phyloP scores from a whole-genome alignment of 108 stramenopile genomes.

The Aurantiochytrium sp. region DNA sequence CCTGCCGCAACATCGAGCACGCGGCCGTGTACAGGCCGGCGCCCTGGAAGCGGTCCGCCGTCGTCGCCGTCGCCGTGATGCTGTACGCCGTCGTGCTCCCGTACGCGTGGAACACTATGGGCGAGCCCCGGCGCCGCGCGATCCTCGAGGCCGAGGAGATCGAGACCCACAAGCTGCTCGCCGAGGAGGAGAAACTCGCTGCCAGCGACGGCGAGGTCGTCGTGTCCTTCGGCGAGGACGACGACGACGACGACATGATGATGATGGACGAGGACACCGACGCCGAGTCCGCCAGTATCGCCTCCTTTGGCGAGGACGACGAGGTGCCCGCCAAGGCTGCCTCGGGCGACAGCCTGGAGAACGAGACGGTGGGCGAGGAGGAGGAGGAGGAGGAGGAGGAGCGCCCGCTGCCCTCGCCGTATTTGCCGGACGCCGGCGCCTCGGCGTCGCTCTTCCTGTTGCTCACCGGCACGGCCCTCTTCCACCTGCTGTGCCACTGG shows the following conservation, averaged over 20 bases:
- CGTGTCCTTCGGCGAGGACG: background rate
- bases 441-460: conserved; percentile 66
- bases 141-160: background rate
- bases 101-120: conserved; percentile 20
- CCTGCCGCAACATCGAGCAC: background rate
- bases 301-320: background rate
- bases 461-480: conserved; percentile 65
- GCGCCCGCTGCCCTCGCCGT: conserved; percentile 50
- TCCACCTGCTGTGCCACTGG: conserved; percentile 87
- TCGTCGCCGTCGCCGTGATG: conserved; percentile 11
- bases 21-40: background rate
- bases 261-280: background rate
- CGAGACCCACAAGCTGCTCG: background rate
- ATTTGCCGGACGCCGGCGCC: conserved; percentile 68
- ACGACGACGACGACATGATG: background rate
- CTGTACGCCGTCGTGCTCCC: background rate
- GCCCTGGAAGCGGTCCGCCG: background rate
- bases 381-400: conserved; percentile 32
- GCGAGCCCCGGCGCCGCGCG: conserved; percentile 15
- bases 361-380: too few species aligned
- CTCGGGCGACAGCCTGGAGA: background rate
- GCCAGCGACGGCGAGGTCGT: background rate
- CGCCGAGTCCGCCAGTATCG: background rate
- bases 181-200: background rate
- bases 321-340: background rate